These are phyloP conservation scores for Lyophyllum semitale DNA, from an alignment of 768 basidiomycete species.

Conservation along the genomic window DNA sequence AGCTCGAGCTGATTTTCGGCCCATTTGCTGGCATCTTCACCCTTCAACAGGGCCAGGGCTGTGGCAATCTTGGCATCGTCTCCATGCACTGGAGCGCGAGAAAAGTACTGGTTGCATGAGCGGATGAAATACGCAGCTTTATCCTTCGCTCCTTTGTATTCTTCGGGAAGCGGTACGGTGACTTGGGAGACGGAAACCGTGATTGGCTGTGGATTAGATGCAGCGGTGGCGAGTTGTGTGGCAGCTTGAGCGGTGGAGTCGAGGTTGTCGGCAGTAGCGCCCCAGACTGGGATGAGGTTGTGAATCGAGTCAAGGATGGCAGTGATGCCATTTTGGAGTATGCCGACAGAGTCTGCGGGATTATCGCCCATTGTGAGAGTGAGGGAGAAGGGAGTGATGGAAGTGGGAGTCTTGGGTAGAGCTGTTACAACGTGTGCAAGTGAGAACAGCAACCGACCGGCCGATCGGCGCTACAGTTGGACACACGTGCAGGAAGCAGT, in stretches of 20 bases:
- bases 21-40: background rate
- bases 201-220: background rate
- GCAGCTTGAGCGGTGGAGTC: background rate
- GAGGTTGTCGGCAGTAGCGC: background rate
- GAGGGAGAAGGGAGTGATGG: background rate
- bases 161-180: background rate
- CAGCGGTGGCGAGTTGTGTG: background rate
- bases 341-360: background rate
- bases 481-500: background rate
- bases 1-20: constrained; percentile 3
- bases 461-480: background rate
- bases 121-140: constrained; percentile 1
- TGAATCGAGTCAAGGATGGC: background rate
- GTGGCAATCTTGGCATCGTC: background rate
- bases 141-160: background rate
- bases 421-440: constrained; percentile 1
- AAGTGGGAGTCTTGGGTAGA: background rate
- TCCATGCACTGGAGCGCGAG: background rate
- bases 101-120: constrained; percentile 5
- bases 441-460: background rate
- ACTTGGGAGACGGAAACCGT: background rate
- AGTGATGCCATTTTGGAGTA: background rate
- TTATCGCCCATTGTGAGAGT: background rate
- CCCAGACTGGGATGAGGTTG: background rate
- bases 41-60: background rate